Evolutionary conservation across 495 filamentous ascomycete genomes (phyloP).

Genomic region (Umbilicaria muhlenbergii): DNA sequence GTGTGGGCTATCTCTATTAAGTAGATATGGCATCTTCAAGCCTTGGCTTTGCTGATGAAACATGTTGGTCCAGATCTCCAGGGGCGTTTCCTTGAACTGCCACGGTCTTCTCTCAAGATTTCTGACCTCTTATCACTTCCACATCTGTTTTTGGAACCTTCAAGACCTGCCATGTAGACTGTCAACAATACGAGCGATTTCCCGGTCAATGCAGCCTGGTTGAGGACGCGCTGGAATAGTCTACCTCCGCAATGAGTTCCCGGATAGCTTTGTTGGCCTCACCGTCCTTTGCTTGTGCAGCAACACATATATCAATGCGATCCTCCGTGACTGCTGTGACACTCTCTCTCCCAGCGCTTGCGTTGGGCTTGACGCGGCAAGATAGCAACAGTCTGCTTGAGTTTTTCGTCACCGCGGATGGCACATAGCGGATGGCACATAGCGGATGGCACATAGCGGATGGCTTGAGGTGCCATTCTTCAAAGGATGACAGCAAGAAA

Average conservation of each 20-base stretch:
- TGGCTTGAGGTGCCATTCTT: no score
- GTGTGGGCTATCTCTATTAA: no score
- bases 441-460: no score
- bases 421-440: no score
- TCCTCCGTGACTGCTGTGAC: slow-evolving; percentile 35
- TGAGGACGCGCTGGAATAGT: not conserved
- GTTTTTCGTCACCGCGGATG: no score
- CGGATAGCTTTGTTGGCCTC: slow-evolving; percentile 53
- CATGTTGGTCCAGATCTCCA: no score
- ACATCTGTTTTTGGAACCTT: slow-evolving; percentile 47
- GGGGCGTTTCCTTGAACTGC: slow-evolving; percentile 12
- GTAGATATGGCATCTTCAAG: no score
- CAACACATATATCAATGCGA: slow-evolving; percentile 42
- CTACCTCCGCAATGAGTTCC: slow-evolving; percentile 46
- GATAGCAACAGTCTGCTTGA: slow-evolving; percentile 22
- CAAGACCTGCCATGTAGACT: slow-evolving; percentile 26
- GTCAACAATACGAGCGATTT: slow-evolving; percentile 4
- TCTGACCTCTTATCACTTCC: slow-evolving; percentile 44
- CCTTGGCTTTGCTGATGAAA: no score
- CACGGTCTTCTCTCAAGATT: slow-evolving; percentile 45
- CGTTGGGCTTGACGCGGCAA: slow-evolving; percentile 52
- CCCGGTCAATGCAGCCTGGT: not conserved
- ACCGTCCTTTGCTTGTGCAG: slow-evolving; percentile 46
- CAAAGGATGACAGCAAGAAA: no score
- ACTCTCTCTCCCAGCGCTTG: slow-evolving; percentile 41